Conservation (phyloP, 2,329 filamentous ascomycete species). For the Alternaria sp. region DNA sequence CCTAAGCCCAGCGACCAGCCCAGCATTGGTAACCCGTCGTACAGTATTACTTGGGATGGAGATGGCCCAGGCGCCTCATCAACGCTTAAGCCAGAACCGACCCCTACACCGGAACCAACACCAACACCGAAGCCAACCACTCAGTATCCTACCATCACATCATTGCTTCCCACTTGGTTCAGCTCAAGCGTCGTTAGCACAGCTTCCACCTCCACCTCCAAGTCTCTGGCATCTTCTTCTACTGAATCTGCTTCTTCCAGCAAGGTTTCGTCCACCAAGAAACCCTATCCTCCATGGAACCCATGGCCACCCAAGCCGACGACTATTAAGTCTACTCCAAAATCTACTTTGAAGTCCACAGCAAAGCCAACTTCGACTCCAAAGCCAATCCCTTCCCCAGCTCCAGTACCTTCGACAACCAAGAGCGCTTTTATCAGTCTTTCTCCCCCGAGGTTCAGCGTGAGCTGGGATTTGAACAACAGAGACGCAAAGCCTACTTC, state of each 20-base stretch:
- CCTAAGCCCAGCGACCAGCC: constrained; percentile 17
- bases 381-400: constrained; percentile 10
- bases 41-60: constrained; percentile 18
- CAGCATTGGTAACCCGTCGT: constrained; percentile 15
- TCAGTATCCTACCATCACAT: constrained; percentile 4
- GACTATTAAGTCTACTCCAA: constrained; percentile 5
- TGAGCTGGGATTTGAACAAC: constrained; percentile 25
- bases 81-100: constrained; percentile 7
- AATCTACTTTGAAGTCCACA: constrained; percentile 9
- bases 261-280: constrained; percentile 21
- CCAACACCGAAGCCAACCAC: constrained; percentile 17
- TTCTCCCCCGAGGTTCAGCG: constrained; percentile 19
- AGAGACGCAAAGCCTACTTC: constrained; percentile 15
- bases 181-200: constrained; percentile 9
- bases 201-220: background rate
- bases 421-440: constrained; percentile 20
- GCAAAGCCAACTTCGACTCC: constrained; percentile 11
- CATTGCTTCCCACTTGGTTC: background rate
- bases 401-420: constrained; percentile 12
- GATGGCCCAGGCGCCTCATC: constrained; percentile 11
- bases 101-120: constrained; percentile 12
- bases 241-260: constrained; percentile 2
- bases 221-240: background rate
- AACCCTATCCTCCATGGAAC: constrained; percentile 22
- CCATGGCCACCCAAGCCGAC: constrained; percentile 23